Percentiles rank a stretch among this genome's conserved stretches.
These are phyloP conservation scores for Mikania micrantha DNA, from an alignment of 129 eudicot species.

Conservation along the genomic window DNA sequence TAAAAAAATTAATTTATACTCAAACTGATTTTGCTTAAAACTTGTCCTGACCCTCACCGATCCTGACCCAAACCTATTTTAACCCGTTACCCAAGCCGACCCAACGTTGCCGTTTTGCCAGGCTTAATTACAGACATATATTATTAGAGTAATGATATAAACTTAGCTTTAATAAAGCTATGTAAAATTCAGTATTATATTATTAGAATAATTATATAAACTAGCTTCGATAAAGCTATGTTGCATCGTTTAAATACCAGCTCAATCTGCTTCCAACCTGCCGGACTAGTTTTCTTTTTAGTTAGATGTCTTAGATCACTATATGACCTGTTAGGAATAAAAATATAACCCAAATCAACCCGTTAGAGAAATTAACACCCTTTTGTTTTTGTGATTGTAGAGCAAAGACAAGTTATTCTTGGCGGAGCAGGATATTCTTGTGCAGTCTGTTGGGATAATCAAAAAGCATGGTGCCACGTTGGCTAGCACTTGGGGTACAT, in stretches of 20 bases:
- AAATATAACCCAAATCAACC: background rate
- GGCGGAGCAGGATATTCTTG: constrained; percentile 68
- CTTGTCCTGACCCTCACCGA: too few relatives aligned
- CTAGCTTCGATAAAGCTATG: too few relatives aligned
- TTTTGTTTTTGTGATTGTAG: constrained; percentile 27
- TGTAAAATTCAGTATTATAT: background rate
- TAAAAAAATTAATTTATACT: too few relatives aligned
- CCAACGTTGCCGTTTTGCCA: too few relatives aligned
- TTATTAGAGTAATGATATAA: background rate
- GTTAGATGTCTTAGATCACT: background rate
- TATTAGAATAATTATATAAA: too few relatives aligned
- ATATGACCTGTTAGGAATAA: background rate
- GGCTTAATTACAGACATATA: background rate
- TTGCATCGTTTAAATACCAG: too few relatives aligned
- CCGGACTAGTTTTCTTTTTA: too few relatives aligned
- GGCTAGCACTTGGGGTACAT: constrained; percentile 36
- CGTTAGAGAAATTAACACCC: background rate
- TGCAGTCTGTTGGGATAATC: constrained; percentile 67
- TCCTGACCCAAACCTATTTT: too few relatives aligned
- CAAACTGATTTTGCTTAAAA: too few relatives aligned
- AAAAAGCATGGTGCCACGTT: constrained; percentile 64
- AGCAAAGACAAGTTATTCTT: constrained; percentile 46
- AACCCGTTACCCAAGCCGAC: too few relatives aligned
- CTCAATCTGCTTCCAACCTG: too few relatives aligned
- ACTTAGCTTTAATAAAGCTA: background rate